Base-by-base conservation (phyloP, 345 rosid genomes). In the Acer yangbiense region DNA sequence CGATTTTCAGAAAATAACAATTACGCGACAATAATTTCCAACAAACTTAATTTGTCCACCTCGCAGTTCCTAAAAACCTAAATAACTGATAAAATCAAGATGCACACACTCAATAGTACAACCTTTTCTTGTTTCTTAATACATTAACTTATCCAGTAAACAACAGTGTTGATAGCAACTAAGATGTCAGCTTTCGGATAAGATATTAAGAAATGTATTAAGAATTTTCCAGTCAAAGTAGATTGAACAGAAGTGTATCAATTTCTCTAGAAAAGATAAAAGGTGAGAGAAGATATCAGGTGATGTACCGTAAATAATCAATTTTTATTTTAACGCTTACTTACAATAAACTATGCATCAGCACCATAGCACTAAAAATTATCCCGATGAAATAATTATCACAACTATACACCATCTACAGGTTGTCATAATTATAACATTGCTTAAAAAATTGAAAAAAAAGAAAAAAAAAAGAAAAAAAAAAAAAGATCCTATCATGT, bases 401-500 rank as follows among this genome's bases (percentile, higher is more conserved):
- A 3, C n/a, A 54, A 16, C 58, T 54, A 54, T 12, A 54, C 65
- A 14, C 32, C 18, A 0, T 17, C 23, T 62, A 46, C 20, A 74
- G 17, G 43, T 46, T 50, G 4, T n/a, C 60, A 29, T n/a, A 65
- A 10, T 50, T 75, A 65, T 50, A n/a, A 64, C 68, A 27, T 17
- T 18, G 65, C 50, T 69, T 48, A 58, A 52, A 60, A 27, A 74
- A 14, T 58, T 52, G 32, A 29, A 46, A 64, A 39, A 74, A 75
- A 20, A 6, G n/a, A 50, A 78, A 75, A 20, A 6, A 21, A 58
- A n/a, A n/a, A n/a, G n/a, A 39, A 74, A 75, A 20, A 6, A 23
- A 50, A 78, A 75, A 20, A 6, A 21, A 58, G n/a, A n/a, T 10
- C 74, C 60, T 46, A 43, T 64, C 39, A n/a, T 68, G 77, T 67